These are phyloP conservation scores for Porodaedalea pini DNA, from an alignment of 1,284 basidiomycete genomes.

Conservation along the genomic window DNA sequence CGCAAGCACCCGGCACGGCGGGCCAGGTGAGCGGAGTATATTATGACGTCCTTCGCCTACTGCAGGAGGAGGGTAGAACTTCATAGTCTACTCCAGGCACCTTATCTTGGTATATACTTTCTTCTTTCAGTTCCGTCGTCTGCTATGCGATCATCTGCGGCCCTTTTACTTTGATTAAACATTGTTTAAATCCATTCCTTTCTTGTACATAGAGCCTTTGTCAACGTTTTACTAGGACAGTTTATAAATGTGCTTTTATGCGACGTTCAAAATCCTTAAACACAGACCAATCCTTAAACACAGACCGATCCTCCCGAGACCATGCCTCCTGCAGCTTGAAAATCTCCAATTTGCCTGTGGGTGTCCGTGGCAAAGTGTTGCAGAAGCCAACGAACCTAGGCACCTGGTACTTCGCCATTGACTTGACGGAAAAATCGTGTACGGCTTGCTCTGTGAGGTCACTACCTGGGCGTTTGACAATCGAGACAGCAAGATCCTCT, in stretches of 20 bases:
- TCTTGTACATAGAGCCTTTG: not conserved
- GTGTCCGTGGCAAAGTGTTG: constrained; percentile 4
- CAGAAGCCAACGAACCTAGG: constrained; percentile 14
- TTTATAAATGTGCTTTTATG: not conserved
- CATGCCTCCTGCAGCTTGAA: constrained; percentile 15
- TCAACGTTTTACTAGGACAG: not conserved
- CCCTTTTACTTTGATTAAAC: too few species aligned
- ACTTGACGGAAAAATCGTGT: not conserved
- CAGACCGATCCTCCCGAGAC: not conserved
- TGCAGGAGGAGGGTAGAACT: constrained; percentile 13
- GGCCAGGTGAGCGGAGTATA: constrained; percentile 14
- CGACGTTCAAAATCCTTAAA: constrained; percentile 8
- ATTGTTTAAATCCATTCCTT: too few species aligned
- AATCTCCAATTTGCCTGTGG: constrained; percentile 10
- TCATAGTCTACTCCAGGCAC: too few species aligned
- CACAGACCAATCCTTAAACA: not conserved
- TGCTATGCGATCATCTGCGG: too few species aligned
- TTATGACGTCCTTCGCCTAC: constrained; percentile 11
- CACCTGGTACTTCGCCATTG: constrained; percentile 4
- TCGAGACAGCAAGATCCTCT: constrained; percentile 10
- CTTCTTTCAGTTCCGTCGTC: not conserved
- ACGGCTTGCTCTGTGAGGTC: constrained; percentile 2
- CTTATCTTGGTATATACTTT: too few species aligned
- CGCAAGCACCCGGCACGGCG: not conserved
- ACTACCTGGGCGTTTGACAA: not conserved